Conservation (phyloP, 805 yeast genomes). For the Scheffersomyces stipitis region DNA sequence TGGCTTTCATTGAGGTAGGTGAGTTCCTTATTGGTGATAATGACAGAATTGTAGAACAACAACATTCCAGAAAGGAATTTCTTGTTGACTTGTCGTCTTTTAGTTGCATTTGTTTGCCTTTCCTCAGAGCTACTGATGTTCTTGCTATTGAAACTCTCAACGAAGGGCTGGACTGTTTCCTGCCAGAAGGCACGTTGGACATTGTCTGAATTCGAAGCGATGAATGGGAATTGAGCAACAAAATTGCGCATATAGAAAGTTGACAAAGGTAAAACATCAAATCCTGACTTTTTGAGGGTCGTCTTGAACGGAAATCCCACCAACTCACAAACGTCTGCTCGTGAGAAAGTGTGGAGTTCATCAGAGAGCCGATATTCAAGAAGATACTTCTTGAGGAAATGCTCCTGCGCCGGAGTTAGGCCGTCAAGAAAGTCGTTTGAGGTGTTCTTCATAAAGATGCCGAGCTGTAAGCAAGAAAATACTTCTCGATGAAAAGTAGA, state of each 20-base stretch:
- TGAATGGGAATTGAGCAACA: slow-evolving; percentile 72
- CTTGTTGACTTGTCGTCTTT: slow-evolving; percentile 59
- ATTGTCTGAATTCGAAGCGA: slow-evolving; percentile 48
- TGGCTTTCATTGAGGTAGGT: slow-evolving; percentile 40
- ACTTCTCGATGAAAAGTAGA: too few relatives aligned
- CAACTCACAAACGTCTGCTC: slow-evolving; percentile 59
- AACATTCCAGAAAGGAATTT: slow-evolving; percentile 64
- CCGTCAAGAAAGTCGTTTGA: neutral
- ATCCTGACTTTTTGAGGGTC: slow-evolving; percentile 29
- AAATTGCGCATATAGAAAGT: slow-evolving; percentile 64
- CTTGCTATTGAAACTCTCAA: slow-evolving; percentile 73
- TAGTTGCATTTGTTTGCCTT: slow-evolving; percentile 64
- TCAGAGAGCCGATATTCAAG: slow-evolving; percentile 57
- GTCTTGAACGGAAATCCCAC: slow-evolving; percentile 77
- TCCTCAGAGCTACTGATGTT: slow-evolving; percentile 73
- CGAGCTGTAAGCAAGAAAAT: too few relatives aligned
- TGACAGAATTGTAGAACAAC: slow-evolving; percentile 71
- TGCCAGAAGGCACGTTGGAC: slow-evolving; percentile 68
- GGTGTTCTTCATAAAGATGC: too few relatives aligned
- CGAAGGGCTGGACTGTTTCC: slow-evolving; percentile 72
- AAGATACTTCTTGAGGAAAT: slow-evolving; percentile 81
- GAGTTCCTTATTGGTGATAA: slow-evolving; percentile 60
- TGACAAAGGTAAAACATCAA: slow-evolving; percentile 56
- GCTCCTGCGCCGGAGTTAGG: slow-evolving; percentile 71
- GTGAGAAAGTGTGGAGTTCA: slow-evolving; percentile 62